These are phyloP conservation scores for Cercospora sesami DNA, from an alignment of 2,329 filamentous ascomycete genomes.

Conservation along the genomic window DNA sequence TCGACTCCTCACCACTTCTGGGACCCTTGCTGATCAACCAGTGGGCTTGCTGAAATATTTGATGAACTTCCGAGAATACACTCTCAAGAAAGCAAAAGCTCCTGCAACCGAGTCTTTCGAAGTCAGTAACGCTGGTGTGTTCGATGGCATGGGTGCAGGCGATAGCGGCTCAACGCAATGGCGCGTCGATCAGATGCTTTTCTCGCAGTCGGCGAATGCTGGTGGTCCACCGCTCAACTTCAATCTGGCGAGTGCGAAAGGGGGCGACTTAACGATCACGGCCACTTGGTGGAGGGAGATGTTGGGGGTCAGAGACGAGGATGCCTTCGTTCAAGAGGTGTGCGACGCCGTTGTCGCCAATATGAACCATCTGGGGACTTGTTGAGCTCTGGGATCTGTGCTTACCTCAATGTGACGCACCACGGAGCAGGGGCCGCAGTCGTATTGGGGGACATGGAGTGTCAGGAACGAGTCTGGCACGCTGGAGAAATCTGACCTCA, in stretches of 20 bases:
- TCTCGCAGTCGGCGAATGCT: constrained; percentile 48
- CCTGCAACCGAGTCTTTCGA: constrained; percentile 47
- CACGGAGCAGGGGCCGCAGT: neutral
- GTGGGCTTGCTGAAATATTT: constrained; percentile 49
- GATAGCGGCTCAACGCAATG: constrained; percentile 7
- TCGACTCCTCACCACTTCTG: constrained; percentile 38
- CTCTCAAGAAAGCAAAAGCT: constrained; percentile 42
- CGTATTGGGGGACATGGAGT: neutral
- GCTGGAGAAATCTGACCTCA: neutral
- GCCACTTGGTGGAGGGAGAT: constrained; percentile 49
- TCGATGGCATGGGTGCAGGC: constrained; percentile 31
- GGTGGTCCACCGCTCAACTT: constrained; percentile 44
- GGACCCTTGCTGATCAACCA: constrained; percentile 43
- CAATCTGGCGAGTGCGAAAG: constrained; percentile 45
- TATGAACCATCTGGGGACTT: neutral
- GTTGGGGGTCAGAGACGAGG: constrained; percentile 42
- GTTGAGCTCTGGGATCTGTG: neutral
- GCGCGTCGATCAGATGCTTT: constrained; percentile 43
- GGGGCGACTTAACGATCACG: constrained; percentile 43
- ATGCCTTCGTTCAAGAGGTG: constrained; percentile 31
- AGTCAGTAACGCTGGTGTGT: constrained; percentile 49
- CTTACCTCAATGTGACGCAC: neutral
- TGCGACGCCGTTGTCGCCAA: constrained; percentile 17
- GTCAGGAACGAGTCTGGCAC: neutral
- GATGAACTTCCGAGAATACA: constrained; percentile 45